Conservation (phyloP, 345 rosid genomes). For the Lagerstroemia speciosa region DNA sequence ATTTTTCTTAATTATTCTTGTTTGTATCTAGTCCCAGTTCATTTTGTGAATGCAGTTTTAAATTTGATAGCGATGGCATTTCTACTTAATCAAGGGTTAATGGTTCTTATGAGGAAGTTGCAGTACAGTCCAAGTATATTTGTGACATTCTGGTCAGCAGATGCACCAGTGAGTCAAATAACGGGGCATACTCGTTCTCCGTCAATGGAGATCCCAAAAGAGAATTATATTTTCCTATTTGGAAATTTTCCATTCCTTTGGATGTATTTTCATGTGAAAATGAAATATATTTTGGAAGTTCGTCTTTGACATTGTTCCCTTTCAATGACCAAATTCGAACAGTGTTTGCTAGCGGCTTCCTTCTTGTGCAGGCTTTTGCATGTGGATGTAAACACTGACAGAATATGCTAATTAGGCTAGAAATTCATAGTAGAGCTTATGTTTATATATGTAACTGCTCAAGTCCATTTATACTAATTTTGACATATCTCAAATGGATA, state of each 20-base stretch:
- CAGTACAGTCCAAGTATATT: neutral
- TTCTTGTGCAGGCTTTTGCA: neutral
- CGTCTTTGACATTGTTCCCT: neutral
- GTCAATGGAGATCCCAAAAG: neutral
- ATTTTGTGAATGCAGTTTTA: neutral
- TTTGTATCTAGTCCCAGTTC: neutral
- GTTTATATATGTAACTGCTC: no score
- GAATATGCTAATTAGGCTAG: neutral
- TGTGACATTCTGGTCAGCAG: neutral
- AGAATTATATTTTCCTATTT: neutral
- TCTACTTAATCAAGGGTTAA: neutral
- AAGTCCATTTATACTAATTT: constrained; percentile 4
- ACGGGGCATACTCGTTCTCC: neutral
- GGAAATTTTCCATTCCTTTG: neutral
- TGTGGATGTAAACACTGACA: neutral
- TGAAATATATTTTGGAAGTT: neutral
- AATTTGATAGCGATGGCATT: neutral
- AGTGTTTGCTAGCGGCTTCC: neutral
- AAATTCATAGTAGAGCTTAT: neutral
- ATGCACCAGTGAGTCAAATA: neutral
- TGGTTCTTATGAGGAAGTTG: neutral
- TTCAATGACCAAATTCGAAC: neutral
- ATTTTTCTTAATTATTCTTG: neutral
- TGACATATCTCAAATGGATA: constrained; percentile 27
- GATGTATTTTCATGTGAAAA: neutral